phyloP scores from a whole-genome alignment of 805 yeast genomes.

The Zygotorulaspora sp. region DNA sequence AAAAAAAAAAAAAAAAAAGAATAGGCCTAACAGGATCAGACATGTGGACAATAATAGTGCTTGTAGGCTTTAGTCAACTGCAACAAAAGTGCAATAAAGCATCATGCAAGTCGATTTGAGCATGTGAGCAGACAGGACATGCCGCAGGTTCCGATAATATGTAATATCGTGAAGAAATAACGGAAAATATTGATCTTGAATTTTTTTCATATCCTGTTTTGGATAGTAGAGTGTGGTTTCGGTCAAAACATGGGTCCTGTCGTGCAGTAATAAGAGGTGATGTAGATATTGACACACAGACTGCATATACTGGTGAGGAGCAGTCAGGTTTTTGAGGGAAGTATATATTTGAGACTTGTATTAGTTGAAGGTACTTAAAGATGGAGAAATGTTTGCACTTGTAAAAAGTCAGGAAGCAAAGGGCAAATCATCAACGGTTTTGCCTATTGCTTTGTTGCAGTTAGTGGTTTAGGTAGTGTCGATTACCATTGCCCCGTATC shows the following conservation, averaged over 20 bases:
- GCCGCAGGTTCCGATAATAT: background rate
- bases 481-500: no score
- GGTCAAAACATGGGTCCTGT: no score
- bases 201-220: constrained; percentile 1
- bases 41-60: no score
- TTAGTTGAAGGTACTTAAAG: background rate
- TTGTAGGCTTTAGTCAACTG: no score
- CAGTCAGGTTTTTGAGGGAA: background rate
- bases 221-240: background rate
- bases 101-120: background rate
- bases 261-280: no score
- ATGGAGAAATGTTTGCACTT: background rate
- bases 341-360: background rate
- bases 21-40: no score
- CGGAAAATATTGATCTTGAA: background rate
- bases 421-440: no score
- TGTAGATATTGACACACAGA: no score
- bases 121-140: background rate
- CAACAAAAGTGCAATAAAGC: background rate
- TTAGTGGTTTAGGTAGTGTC: no score
- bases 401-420: no score
- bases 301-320: background rate
- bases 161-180: background rate
- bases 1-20: no score
- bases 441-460: no score